Evolutionary conservation across 2,329 filamentous ascomycete species (phyloP).

Genomic region (Aquanectria penicillioides): DNA sequence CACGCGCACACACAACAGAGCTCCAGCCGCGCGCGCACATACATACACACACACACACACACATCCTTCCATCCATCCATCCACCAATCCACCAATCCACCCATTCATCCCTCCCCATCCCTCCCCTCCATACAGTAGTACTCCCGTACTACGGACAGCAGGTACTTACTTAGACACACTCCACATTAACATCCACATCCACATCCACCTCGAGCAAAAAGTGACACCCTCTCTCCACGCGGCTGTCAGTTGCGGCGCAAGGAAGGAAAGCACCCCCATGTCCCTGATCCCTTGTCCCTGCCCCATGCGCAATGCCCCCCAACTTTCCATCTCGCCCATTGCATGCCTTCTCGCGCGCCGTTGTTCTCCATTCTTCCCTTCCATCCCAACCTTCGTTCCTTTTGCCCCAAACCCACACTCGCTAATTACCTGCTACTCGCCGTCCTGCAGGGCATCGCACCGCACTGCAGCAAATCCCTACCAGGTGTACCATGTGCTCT

Average conservation of each 20-base stretch:
- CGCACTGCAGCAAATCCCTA: slow-evolving; percentile 17
- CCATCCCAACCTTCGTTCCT: slow-evolving; percentile 8
- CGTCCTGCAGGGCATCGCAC: slow-evolving; percentile 2
- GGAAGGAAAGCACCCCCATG: slow-evolving; percentile 22
- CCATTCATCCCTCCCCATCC: too few species aligned
- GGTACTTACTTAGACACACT: too few species aligned
- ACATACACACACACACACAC: slow-evolving; percentile 1
- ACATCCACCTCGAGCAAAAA: slow-evolving; percentile 9
- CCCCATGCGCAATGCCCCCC: slow-evolving; percentile 41
- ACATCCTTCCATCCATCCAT: slow-evolving; percentile 4
- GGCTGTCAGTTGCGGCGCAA: slow-evolving; percentile 35
- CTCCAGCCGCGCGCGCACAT: background rate
- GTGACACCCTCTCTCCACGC: slow-evolving; percentile 23
- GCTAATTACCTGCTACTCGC: background rate
- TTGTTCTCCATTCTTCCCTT: slow-evolving; percentile 13
- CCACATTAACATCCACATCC: slow-evolving; percentile 22
- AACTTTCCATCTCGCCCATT: slow-evolving; percentile 18
- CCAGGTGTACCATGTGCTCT: background rate
- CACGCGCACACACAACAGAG: background rate
- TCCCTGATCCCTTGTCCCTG: slow-evolving; percentile 37
- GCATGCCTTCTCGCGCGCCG: background rate
- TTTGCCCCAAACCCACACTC: background rate
- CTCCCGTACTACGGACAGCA: background rate
- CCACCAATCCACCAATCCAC: too few species aligned
- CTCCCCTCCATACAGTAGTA: too few species aligned